Conservation (phyloP, 768 basidiomycete genomes). For the Hypsizygus marmoreus region DNA sequence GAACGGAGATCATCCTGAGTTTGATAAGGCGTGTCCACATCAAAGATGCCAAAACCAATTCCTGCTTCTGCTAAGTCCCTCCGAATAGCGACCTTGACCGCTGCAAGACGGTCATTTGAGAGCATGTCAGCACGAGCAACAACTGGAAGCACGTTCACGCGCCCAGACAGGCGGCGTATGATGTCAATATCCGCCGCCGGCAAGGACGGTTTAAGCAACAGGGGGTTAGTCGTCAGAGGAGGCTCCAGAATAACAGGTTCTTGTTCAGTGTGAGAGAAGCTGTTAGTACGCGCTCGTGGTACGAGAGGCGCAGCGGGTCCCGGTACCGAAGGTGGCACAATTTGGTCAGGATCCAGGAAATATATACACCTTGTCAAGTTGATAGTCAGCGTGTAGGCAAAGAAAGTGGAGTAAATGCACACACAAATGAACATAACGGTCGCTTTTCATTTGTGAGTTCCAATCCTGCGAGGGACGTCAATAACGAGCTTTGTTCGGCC, state of each 20-base stretch:
- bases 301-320: constrained; percentile 68
- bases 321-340: constrained; percentile 70
- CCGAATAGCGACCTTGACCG: constrained; percentile 79
- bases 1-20: constrained; percentile 46
- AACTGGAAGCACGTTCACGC: constrained; percentile 88
- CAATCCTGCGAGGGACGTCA: constrained; percentile 53
- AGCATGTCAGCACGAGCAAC: constrained; percentile 80
- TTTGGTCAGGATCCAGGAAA: constrained; percentile 83
- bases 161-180: constrained; percentile 76
- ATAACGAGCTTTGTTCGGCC: constrained; percentile 20
- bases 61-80: constrained; percentile 81
- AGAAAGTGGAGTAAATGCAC: constrained; percentile 29
- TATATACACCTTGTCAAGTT: constrained; percentile 73
- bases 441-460: constrained; percentile 66
- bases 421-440: constrained; percentile 83
- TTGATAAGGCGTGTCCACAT: constrained; percentile 62
- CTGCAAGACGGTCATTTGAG: constrained; percentile 78
- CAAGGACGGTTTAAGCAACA: constrained; percentile 66
- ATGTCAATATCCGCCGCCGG: constrained; percentile 72
- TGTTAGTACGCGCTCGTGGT: constrained; percentile 68
- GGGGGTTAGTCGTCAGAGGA: constrained; percentile 72
- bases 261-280: constrained; percentile 69
- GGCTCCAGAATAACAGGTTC: constrained; percentile 83
- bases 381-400: constrained; percentile 16
- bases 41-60: constrained; percentile 89